phyloP scores from a whole-genome alignment of 805 yeast genomes.

The Pichia eremophila region DNA sequence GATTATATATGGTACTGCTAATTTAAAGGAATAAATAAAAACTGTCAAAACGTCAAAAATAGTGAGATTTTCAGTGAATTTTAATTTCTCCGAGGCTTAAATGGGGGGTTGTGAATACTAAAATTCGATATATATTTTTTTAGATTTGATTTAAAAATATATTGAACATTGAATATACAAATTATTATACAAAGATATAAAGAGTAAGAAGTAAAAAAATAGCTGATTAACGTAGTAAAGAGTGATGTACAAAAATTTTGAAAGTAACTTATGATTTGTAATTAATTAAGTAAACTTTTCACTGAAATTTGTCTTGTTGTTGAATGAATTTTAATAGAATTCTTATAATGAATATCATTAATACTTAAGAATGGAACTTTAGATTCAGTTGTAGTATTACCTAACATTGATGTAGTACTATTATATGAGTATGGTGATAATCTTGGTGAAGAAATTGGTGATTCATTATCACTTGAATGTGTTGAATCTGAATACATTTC shows the following conservation, averaged over 20 bases:
- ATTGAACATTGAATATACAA: too few relatives aligned
- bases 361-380: conserved; percentile 5
- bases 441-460: conserved; percentile 23
- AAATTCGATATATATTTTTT: too few relatives aligned
- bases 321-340: background rate
- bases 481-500: conserved; percentile 7
- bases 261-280: background rate
- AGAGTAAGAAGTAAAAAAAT: background rate
- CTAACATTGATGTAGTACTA: background rate
- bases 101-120: too few relatives aligned
- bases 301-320: conserved; percentile 17
- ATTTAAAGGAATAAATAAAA: too few relatives aligned
- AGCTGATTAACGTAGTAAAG: background rate
- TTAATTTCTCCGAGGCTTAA: too few relatives aligned
- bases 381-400: background rate
- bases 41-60: too few relatives aligned
- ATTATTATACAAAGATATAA: too few relatives aligned
- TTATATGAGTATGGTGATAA: conserved; percentile 11
- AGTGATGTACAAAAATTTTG: background rate
- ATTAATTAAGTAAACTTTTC: conserved; percentile 20
- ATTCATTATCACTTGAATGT: conserved; percentile 11
- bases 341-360: background rate
- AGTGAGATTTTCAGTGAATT: too few relatives aligned
- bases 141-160: too few relatives aligned
- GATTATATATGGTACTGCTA: too few relatives aligned